phyloP scores from a whole-genome alignment of 2,329 filamentous ascomycete species.

The Microcyclospora pomicola region DNA sequence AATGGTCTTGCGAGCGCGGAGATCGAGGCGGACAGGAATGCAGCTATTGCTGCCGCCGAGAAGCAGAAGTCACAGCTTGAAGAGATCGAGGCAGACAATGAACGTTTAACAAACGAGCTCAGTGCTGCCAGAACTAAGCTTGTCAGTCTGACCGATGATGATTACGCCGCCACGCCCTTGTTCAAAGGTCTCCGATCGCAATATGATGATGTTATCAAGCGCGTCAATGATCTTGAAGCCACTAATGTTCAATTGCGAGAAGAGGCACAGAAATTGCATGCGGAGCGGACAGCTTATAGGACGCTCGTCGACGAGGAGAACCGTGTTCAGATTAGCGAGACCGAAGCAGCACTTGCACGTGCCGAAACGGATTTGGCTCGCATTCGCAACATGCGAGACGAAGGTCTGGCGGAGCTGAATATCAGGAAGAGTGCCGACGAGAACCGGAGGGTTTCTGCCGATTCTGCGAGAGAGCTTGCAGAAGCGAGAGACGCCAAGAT shows the following conservation, averaged over 20 bases:
- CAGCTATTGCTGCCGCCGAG: slow-evolving; percentile 58
- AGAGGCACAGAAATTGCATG: slow-evolving; percentile 70
- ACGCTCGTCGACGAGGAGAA: slow-evolving; percentile 70
- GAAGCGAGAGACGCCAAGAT: slow-evolving; percentile 71
- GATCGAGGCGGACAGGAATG: slow-evolving; percentile 61
- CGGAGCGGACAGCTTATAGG: slow-evolving; percentile 72
- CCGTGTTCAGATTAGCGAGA: slow-evolving; percentile 56
- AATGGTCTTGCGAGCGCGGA: slow-evolving; percentile 47
- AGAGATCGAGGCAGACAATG: slow-evolving; percentile 62
- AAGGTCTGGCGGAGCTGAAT: slow-evolving; percentile 66
- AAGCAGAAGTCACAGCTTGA: slow-evolving; percentile 87
- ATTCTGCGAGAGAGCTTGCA: slow-evolving; percentile 68
- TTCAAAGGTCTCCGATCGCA: slow-evolving; percentile 86
- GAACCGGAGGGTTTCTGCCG: slow-evolving; percentile 53
- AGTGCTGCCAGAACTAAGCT: slow-evolving; percentile 55
- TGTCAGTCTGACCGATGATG: slow-evolving; percentile 71
- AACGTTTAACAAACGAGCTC: slow-evolving; percentile 62
- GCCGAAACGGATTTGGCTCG: slow-evolving; percentile 75
- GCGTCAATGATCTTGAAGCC: slow-evolving; percentile 81
- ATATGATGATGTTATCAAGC: slow-evolving; percentile 83
- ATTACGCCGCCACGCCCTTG: slow-evolving; percentile 81
- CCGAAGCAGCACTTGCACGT: slow-evolving; percentile 67
- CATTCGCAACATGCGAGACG: slow-evolving; percentile 72
- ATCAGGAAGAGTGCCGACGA: slow-evolving; percentile 70
- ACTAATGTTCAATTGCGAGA: slow-evolving; percentile 73